Evolutionary conservation across 2,329 filamentous ascomycete genomes (phyloP), one percentile per base, ranked within the genome.

Genomic region (Nigrospora osmanthi): DNA sequence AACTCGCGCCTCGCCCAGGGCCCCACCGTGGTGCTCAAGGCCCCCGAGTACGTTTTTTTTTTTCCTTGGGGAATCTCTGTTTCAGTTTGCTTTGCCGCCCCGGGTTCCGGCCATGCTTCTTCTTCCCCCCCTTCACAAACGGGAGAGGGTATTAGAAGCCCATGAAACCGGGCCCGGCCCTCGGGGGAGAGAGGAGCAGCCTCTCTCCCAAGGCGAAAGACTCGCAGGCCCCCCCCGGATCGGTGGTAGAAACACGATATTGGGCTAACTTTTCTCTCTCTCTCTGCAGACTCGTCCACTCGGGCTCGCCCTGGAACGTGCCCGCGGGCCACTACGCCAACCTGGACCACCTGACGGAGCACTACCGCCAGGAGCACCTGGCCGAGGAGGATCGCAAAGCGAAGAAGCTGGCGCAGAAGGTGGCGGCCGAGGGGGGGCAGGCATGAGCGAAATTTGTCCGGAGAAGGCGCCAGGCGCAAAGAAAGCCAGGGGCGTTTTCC

Each of bases 341-440:
- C 60, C 60, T 81, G 39, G 75, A 78, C 58, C 65, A 76, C 53
- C 68, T 80, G 28, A 69, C 78, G 14, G 75, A 73, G 58, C 78
- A 80, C 63, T 81, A 77, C 66, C 66, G 66, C 54, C 67, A 75
- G 59, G 63, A 74, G 63, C 70, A 80, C 52, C 55, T 72, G 44
- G 70, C 71, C 47, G 73, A 77, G 47, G 76, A 79, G 61, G 76
- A 73, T 54, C 67, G 71, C 52, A 80, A 80, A 64, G 65, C 64
- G 34, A 66, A 67, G 58, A 75, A 68, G 61, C 50, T 78, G 53
- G 67, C 66, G 3, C 60, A 64, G 47, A 68, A 68, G 42, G 38
- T 44, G 38, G 48, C 23, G 23, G 23, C 23, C 23, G 23, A 28
- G 23, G 23, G 7, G 5, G 23, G 10, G 23, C 23, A 28, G 9